Evolutionary conservation across 2,329 filamentous ascomycete genomes (phyloP).

Genomic region (Neonectria coccinea): DNA sequence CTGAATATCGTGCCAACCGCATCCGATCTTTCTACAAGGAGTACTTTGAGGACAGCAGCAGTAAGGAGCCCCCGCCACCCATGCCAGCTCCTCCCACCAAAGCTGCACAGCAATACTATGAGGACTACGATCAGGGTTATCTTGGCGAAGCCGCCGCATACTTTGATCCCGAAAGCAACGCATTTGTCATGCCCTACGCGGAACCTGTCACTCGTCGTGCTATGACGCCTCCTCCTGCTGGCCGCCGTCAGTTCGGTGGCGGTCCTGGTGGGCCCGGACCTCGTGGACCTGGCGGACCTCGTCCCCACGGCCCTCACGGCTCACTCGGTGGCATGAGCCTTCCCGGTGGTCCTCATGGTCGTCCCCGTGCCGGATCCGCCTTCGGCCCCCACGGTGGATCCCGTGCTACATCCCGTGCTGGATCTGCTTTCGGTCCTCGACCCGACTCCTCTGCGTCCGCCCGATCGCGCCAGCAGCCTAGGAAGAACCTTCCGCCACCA

Average conservation of each 20-base stretch:
- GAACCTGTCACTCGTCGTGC: constrained; percentile 88
- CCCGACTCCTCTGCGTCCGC: constrained; percentile 75
- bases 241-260: constrained; percentile 56
- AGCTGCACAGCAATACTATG: constrained; percentile 68
- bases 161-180: constrained; percentile 74
- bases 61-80: constrained; percentile 61
- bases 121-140: constrained; percentile 80
- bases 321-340: constrained; percentile 63
- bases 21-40: constrained; percentile 99
- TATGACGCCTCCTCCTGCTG: constrained; percentile 90
- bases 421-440: constrained; percentile 61
- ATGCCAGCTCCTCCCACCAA: constrained; percentile 50
- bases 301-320: constrained; percentile 57
- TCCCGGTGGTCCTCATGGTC: constrained; percentile 62
- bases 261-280: constrained; percentile 41
- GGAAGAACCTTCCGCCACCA: constrained; percentile 74
- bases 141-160: constrained; percentile 73
- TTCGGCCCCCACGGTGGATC: constrained; percentile 59
- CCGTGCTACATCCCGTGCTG: constrained; percentile 56
- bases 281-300: constrained; percentile 42
- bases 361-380: constrained; percentile 65
- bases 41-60: constrained; percentile 86
- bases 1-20: constrained; percentile 92
- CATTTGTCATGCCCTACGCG: constrained; percentile 85
- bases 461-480: constrained; percentile 53